Percentiles rank a stretch among this genome's conserved stretches.
These are phyloP conservation scores for Theobroma cacao DNA, from an alignment of 345 rosid genomes.

Conservation along the genomic window DNA sequence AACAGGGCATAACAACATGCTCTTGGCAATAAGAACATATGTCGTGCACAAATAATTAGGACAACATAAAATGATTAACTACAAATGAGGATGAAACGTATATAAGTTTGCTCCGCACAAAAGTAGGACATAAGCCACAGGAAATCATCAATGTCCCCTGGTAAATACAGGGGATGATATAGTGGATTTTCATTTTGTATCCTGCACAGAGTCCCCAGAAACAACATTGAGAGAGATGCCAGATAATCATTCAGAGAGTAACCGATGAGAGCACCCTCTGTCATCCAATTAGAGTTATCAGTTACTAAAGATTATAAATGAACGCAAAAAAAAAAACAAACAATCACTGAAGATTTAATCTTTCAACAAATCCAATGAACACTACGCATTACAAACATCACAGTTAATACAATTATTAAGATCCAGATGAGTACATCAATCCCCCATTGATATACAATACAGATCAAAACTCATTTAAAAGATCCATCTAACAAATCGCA, in stretches of 20 bases:
- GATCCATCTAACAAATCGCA: neutral
- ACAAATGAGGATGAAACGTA: neutral
- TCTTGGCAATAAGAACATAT: neutral
- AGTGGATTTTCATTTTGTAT: neutral
- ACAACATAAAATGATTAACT: neutral
- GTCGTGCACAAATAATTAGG: neutral
- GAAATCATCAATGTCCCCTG: neutral
- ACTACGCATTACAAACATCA: neutral
- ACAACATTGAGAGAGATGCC: neutral
- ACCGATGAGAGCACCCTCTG: neutral
- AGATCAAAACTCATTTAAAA: neutral
- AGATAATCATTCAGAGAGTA: neutral
- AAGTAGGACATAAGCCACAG: neutral
- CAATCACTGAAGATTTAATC: neutral
- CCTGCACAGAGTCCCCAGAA: neutral
- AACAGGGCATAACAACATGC: neutral
- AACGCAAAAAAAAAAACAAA: neutral
- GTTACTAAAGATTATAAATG: neutral
- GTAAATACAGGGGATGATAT: neutral
- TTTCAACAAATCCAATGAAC: neutral
- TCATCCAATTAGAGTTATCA: no score
- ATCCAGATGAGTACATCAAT: neutral
- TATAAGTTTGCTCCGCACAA: neutral
- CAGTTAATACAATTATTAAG: neutral
- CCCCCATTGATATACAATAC: neutral